Evolutionary conservation across 768 basidiomycete genomes (phyloP).

Genomic region (Lyophyllum semitale): DNA sequence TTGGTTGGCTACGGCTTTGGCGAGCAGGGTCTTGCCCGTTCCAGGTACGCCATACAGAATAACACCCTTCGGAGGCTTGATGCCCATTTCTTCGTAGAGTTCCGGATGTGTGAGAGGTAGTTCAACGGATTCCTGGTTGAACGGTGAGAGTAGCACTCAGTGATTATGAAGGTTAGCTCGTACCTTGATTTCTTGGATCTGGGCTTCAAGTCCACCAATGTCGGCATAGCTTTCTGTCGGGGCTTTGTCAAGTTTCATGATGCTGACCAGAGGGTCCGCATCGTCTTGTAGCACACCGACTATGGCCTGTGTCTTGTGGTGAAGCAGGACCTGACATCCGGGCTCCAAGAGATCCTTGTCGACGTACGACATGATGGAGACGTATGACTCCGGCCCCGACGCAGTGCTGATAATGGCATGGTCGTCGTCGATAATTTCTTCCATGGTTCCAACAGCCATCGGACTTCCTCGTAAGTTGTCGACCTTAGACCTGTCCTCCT

Average conservation of each 20-base stretch:
- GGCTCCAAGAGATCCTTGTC: constrained; percentile 98
- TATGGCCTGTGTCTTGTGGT: constrained; percentile 94
- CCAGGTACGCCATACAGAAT: constrained; percentile 98
- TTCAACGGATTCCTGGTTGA: constrained; percentile 91
- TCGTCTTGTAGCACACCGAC: constrained; percentile 97
- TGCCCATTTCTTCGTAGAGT: constrained; percentile 99
- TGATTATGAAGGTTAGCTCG: constrained; percentile 11
- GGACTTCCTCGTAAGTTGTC: constrained; percentile 94
- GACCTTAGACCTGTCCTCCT: constrained; percentile 90
- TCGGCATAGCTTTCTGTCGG: constrained; percentile 99
- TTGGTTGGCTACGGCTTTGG: constrained; percentile 97
- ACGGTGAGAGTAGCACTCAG: background rate
- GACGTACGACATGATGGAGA: constrained; percentile 96
- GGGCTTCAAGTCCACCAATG: constrained; percentile 93
- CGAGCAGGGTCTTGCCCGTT: constrained; percentile 96
- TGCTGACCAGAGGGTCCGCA: constrained; percentile 91
- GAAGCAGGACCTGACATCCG: constrained; percentile 90
- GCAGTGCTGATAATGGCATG: constrained; percentile 98
- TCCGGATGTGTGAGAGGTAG: constrained; percentile 97
- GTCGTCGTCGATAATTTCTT: constrained; percentile 98
- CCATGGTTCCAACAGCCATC: constrained; percentile 97
- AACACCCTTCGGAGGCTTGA: constrained; percentile 99
- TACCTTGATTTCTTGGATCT: constrained; percentile 99
- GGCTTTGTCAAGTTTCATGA: constrained; percentile 99
- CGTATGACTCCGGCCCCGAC: constrained; percentile 95